Evolutionary conservation across 257 asterid species (phyloP).

Genomic region (Ilex aquifolium): DNA sequence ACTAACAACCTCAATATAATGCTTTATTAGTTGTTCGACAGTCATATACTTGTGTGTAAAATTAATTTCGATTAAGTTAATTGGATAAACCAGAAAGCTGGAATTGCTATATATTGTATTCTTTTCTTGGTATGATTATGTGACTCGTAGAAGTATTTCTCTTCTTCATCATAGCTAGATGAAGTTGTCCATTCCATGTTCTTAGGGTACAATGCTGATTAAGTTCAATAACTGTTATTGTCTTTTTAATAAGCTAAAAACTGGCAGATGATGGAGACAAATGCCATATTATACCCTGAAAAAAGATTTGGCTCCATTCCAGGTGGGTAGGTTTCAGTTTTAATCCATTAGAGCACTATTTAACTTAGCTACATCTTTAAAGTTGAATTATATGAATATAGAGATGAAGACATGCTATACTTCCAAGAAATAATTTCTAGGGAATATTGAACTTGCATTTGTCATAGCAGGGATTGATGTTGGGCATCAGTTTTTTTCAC

Average conservation of each 20-base stretch:
- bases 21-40: too few relatives aligned
- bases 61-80: too few relatives aligned
- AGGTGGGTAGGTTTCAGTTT: constrained; percentile 42
- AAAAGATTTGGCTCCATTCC: constrained; percentile 65
- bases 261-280: constrained; percentile 54
- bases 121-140: not conserved
- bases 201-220: too few relatives aligned
- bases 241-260: constrained; percentile 7
- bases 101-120: not conserved
- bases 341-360: not conserved
- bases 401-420: not conserved
- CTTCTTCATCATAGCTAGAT: not conserved
- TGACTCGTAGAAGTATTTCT: too few relatives aligned
- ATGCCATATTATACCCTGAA: constrained; percentile 29
- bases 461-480: constrained; percentile 70
- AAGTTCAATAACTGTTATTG: not conserved
- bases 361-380: not conserved
- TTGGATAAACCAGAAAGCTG: too few relatives aligned
- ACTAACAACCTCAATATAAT: too few relatives aligned
- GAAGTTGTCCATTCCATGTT: not conserved
- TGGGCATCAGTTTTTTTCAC: constrained; percentile 81
- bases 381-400: not conserved
- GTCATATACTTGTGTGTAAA: too few relatives aligned
- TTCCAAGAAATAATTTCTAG: not conserved
- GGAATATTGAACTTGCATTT: constrained; percentile 11